These are phyloP conservation scores for Paecilomyces formosus DNA, from an alignment of 2,329 filamentous ascomycete species.

Conservation along the genomic window DNA sequence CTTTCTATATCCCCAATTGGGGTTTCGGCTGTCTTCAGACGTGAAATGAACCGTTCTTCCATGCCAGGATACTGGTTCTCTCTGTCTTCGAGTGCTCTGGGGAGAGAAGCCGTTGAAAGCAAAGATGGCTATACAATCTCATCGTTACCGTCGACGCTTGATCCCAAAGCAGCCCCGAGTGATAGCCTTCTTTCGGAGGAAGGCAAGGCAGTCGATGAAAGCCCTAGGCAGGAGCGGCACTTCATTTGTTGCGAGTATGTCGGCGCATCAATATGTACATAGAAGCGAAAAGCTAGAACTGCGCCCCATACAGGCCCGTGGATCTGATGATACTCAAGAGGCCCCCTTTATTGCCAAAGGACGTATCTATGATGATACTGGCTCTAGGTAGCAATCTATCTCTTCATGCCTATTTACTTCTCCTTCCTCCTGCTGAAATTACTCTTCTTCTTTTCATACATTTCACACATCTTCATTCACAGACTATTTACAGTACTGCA, in stretches of 20 bases:
- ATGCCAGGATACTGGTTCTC: constrained; percentile 23
- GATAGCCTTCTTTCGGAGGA: background rate
- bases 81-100: constrained; percentile 24
- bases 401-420: background rate
- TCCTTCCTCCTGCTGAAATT: background rate
- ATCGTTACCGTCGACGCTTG: constrained; percentile 6
- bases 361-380: background rate
- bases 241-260: constrained; percentile 35
- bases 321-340: background rate
- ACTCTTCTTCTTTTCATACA: background rate
- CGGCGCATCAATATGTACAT: constrained; percentile 16
- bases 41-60: constrained; percentile 9
- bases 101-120: constrained; percentile 29
- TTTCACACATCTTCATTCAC: background rate
- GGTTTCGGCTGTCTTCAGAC: constrained; percentile 4
- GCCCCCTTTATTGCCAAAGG: background rate
- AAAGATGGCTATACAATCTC: constrained; percentile 33
- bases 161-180: background rate
- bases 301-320: background rate
- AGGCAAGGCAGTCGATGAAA: background rate
- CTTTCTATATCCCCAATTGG: background rate
- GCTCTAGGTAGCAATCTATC: background rate
- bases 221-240: constrained; percentile 3
- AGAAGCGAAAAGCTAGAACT: background rate
- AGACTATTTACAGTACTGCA: background rate